phyloP scores from a whole-genome alignment of 2,329 filamentous ascomycete genomes.

The Paraphaeosphaeria minitans region DNA sequence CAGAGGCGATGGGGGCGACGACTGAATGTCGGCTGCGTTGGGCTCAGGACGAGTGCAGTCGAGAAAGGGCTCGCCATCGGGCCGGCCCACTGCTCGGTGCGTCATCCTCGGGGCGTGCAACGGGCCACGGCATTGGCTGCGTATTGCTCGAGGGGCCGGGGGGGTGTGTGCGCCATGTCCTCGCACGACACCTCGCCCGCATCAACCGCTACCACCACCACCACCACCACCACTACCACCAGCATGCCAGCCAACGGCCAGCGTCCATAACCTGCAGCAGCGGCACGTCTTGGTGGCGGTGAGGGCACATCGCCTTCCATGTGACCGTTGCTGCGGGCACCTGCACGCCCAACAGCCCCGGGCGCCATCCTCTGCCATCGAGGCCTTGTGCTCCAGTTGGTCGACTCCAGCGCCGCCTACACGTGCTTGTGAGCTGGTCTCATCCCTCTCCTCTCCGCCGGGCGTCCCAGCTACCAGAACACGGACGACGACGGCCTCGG shows the following conservation, averaged over 20 bases:
- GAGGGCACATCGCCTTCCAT: conserved; percentile 18
- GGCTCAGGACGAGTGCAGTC: conserved; percentile 13
- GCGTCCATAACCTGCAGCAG: conserved; percentile 2
- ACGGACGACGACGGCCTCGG: not conserved
- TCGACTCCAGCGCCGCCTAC: too few relatives aligned
- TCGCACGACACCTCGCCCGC: conserved; percentile 19
- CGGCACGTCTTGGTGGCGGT: conserved; percentile 21
- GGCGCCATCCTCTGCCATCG: conserved; percentile 13
- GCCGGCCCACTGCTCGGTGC: conserved; percentile 23
- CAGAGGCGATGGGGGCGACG: not conserved
- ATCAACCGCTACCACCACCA: conserved; percentile 2
- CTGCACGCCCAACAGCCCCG: conserved; percentile 12
- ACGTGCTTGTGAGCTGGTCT: too few relatives aligned
- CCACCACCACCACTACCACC: not conserved
- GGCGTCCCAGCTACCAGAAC: conserved; percentile 4
- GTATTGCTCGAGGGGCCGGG: conserved; percentile 5
- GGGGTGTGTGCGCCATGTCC: conserved; percentile 13
- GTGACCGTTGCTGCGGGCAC: conserved; percentile 21
- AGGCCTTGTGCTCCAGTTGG: conserved; percentile 5
- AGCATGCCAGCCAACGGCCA: conserved; percentile 11
- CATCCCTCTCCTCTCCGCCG: not conserved
- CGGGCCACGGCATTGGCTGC: conserved; percentile 28
- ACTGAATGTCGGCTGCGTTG: conserved; percentile 10
- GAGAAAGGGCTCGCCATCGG: conserved; percentile 30
- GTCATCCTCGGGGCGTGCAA: not conserved